Conservation (phyloP, 257 asterid species). For the Solanum appendiculatum region DNA sequence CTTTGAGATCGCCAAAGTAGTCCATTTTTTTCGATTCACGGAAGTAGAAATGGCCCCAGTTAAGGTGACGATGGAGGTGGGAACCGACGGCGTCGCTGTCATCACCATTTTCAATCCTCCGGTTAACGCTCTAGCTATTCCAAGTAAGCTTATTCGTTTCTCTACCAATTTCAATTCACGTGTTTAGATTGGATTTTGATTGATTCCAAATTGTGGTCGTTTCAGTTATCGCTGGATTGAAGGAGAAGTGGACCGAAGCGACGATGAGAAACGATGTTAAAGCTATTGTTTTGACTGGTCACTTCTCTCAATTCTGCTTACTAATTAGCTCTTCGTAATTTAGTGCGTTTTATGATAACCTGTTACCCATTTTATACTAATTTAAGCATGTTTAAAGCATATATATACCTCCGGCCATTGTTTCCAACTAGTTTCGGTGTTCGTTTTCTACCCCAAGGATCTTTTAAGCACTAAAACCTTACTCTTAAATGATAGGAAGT, state of each 20-base stretch:
- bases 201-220: background rate
- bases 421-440: background rate
- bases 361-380: background rate
- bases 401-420: background rate
- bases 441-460: background rate
- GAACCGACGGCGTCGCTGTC: constrained; percentile 79
- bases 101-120: constrained; percentile 83
- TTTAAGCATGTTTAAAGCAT: background rate
- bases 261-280: constrained; percentile 66
- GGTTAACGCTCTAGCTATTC: constrained; percentile 68
- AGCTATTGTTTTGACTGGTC: constrained; percentile 79
- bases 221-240: constrained; percentile 65
- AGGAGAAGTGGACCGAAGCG: constrained; percentile 56
- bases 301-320: background rate
- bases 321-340: background rate
- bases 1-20: background rate
- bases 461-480: background rate
- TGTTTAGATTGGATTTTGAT: background rate
- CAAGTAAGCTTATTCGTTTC: constrained; percentile 32
- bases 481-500: background rate
- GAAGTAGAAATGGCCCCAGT: constrained; percentile 27
- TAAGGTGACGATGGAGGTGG: constrained; percentile 81
- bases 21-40: background rate
- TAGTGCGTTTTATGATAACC: too few species aligned
- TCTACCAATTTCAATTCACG: background rate